Base-by-base conservation (phyloP, 2,329 filamentous ascomycete species). In the Hymenoscyphus occultus region DNA sequence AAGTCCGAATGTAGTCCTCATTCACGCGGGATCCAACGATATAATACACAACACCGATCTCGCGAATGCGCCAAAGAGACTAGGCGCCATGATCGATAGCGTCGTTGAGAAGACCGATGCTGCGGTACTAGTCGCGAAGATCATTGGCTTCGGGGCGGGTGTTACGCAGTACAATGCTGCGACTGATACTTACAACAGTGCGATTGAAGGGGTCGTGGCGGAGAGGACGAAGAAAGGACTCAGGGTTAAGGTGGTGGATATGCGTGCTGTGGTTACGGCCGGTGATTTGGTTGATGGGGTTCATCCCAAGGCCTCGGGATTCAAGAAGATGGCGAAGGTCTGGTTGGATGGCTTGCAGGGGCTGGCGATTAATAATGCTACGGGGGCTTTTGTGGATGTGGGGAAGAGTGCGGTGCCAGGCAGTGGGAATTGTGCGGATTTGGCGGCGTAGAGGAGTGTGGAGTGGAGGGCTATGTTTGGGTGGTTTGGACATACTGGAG, bases 1-100 rank as follows among this genome's bases (percentile, higher is more conserved):
- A 2, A n/a, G 12, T 22, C 51, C 64, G 16, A 65, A 65, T 54
- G 35, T 65, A 1, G 39, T 65, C 22, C 40, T 62, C 1, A 5
- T 65, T 3, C 64, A 62, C 22, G 64, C 56, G 0, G 64, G 64
- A 5, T 56, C 64, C 32, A 54, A 62, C 19, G 56, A 65, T 22
- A 39, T 59, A 19, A 13, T 59, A 2, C 51, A 31, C 4, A 31
- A 39, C n/a, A 3, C n/a, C 4, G 31, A 65, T 32, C 31, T 42
- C 7, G 13, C 16, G 1, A 56, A 19, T 42, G 59, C 59, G 0
- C 64, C 64, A 3, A 7, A 35, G 2, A 51, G 64, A 10, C 40
- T 65, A 9, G 40, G 56, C 1, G 13, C 10, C 9, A 22, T 65
- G 13, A 56, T 65, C 7, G 59, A 59, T 40, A 13, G 28, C 2